phyloP scores from a whole-genome alignment of 2,329 filamentous ascomycete species.

The Epichloe festucae region DNA sequence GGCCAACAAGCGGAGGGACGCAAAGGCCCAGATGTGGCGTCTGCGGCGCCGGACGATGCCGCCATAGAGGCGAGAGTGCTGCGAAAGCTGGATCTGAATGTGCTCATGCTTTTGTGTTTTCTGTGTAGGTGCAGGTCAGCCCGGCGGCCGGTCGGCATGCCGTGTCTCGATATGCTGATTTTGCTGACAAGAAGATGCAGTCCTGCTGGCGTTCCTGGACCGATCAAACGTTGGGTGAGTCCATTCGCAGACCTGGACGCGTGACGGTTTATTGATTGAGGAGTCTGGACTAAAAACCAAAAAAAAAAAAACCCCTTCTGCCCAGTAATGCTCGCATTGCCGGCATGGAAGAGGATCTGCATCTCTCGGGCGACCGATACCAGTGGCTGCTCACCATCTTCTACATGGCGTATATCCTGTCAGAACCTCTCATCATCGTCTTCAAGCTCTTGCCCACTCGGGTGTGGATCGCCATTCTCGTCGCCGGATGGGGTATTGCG shows the following conservation, averaged over 20 bases:
- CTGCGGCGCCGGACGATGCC: background rate
- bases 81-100: background rate
- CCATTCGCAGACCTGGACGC: background rate
- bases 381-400: conserved; percentile 13
- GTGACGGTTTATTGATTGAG: background rate
- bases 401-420: conserved; percentile 10
- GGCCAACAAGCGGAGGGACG: background rate
- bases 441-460: conserved; percentile 5
- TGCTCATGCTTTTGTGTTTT: background rate
- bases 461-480: conserved; percentile 4
- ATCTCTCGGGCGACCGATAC: conserved; percentile 10
- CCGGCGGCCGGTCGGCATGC: background rate
- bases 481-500: conserved; percentile 6
- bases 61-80: conserved; percentile 1
- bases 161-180: background rate
- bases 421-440: conserved; percentile 8
- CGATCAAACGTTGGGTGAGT: conserved; percentile 11
- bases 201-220: conserved; percentile 10
- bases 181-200: conserved; percentile 1
- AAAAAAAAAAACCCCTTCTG: background rate
- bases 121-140: conserved; percentile 1
- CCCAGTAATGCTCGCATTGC: conserved; percentile 12
- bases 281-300: background rate
- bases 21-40: background rate
- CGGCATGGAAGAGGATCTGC: conserved; percentile 10